Evolutionary conservation across 306 rosid genomes (phyloP).

Genomic region (Ceratonia siliqua): DNA sequence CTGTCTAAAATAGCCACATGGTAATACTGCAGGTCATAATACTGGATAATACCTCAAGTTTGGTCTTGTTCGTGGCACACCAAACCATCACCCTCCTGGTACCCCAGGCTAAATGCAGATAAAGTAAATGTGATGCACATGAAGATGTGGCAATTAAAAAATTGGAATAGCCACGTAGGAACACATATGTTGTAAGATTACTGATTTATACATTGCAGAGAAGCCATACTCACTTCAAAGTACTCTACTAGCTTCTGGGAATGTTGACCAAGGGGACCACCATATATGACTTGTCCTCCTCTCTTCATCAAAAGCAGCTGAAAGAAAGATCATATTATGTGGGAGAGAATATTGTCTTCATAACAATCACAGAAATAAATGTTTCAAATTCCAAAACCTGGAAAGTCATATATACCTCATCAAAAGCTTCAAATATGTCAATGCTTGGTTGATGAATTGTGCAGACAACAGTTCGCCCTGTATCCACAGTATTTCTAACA

Average conservation of each 20-base stretch:
- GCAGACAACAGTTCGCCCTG: constrained; percentile 61
- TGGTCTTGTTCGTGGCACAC: too few species aligned
- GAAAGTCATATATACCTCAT: constrained; percentile 46
- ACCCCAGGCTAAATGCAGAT: neutral
- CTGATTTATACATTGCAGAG: neutral
- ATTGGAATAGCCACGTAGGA: too few species aligned
- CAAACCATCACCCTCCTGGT: too few species aligned
- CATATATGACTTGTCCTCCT: constrained; percentile 59
- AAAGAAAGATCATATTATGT: constrained; percentile 13
- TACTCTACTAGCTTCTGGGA: constrained; percentile 51
- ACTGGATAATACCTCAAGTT: neutral
- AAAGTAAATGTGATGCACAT: neutral
- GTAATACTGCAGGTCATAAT: neutral
- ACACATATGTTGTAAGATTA: neutral
- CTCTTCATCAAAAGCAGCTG: constrained; percentile 60
- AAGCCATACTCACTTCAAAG: constrained; percentile 50
- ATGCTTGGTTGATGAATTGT: constrained; percentile 70
- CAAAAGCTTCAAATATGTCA: constrained; percentile 60
- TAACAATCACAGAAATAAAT: constrained; percentile 5
- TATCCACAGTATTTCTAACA: constrained; percentile 54
- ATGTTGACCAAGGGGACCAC: constrained; percentile 54
- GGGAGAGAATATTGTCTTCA: neutral
- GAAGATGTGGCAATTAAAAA: too few species aligned
- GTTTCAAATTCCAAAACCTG: neutral
- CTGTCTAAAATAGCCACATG: too few species aligned